Evolutionary conservation across 148 eudicot genomes (phyloP), one percentile per base, ranked within the genome.

Genomic region (Rhododendron ovatum): DNA sequence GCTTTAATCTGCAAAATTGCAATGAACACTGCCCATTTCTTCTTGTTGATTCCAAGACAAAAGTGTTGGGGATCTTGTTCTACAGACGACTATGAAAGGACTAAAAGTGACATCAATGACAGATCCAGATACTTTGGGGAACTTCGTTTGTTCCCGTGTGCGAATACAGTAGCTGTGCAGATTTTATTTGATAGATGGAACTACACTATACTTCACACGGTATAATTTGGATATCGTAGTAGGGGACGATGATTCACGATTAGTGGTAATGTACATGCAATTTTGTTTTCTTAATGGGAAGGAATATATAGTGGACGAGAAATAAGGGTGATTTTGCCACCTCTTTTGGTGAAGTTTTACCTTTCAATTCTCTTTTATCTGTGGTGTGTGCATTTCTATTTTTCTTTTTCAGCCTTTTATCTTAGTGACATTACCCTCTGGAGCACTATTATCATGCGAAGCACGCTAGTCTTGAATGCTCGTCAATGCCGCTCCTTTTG

Each of bases 91-190:
- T 28, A 26, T 50, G 83, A 30, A 30, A 80, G 63, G 83, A 81
- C 33, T n/a, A 81, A 17, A 39, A 53, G 83, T 30, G 83, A 79
- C 53, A 45, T 79, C 59, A 77, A 77, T 26, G 83, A 59, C 41
- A 3, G 48, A 57, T 47, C 37, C 82, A 26, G 82, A 50, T 80
- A 26, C 35, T 26, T 79, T 26, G 82, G 39, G 61, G 26, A 81
- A 53, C 28, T 77, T 77, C 1, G 13, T 14, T 77, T 20, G 76
- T 77, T 43, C 28, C 51, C 51, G 1, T 77, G 51, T 77, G 51
- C 51, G 22, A 37, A 77, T 18, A 51, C 33, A 81, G 11, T 9
- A 20, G 18, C 30, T 57, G 48, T 57, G 51, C 69, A 37, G 47
- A 37, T 33, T 55, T 39, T 37, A 41, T 59, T 24, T 22, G 47